Evolutionary conservation across 1,139 yeast species (phyloP).

Genomic region (Saccharomyces hybrid): DNA sequence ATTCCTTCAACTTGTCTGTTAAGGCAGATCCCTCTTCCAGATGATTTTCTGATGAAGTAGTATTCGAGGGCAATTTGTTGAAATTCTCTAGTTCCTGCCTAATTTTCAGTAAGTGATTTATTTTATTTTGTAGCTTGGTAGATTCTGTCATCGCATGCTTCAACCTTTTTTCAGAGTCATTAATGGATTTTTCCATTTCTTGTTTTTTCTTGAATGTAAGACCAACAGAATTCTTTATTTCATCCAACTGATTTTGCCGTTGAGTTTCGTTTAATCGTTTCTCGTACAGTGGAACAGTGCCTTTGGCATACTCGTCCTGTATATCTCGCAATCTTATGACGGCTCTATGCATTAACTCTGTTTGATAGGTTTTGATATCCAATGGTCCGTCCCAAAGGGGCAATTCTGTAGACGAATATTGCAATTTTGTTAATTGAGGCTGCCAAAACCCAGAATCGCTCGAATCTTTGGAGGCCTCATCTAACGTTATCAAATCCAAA

Average conservation of each 20-base stretch:
- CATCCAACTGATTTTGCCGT: conserved; percentile 46
- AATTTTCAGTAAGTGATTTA: conserved; percentile 6
- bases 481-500: conserved; percentile 8
- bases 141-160: conserved; percentile 38
- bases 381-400: conserved; percentile 22
- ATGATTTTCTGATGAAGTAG: conserved; percentile 7
- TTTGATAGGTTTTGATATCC: conserved; percentile 34
- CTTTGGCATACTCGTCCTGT: conserved; percentile 29
- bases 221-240: conserved; percentile 42
- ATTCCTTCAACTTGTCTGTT: conserved; percentile 3
- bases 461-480: not conserved
- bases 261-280: conserved; percentile 41
- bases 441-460: conserved; percentile 12
- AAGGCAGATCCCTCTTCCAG: not conserved
- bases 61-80: not conserved
- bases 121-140: conserved; percentile 21
- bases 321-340: conserved; percentile 35
- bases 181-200: conserved; percentile 43
- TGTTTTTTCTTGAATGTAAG: conserved; percentile 41
- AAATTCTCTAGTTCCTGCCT: conserved; percentile 10
- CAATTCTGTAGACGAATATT: conserved; percentile 7
- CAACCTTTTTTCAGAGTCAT: conserved; percentile 41
- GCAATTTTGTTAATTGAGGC: conserved; percentile 12
- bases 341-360: conserved; percentile 38
- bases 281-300: conserved; percentile 29